A percentile compares a stretch with the other conserved stretches of the same genome.
These are phyloP conservation scores for Phytophthora brassicae DNA, from an alignment of 352 stramenopile species.

Conservation along the genomic window DNA sequence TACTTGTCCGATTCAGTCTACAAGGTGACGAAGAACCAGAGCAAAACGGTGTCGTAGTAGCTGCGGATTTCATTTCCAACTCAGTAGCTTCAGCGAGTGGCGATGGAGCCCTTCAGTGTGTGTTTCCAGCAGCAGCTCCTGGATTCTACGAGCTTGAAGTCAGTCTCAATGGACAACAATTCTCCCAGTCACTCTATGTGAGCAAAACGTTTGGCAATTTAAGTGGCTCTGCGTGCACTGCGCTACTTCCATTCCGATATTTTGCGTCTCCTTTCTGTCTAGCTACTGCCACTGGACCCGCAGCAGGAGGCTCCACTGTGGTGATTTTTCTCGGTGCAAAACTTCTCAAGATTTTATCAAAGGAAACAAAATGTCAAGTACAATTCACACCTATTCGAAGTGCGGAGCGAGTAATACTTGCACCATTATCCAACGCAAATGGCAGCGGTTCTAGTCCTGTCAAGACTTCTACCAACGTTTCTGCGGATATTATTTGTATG, in stretches of 20 bases:
- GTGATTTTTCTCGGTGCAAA: conserved; percentile 57
- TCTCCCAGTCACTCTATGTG: conserved; percentile 59
- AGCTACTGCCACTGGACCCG: conserved; percentile 60
- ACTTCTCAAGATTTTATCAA: conserved; percentile 47
- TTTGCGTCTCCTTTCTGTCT: conserved; percentile 65
- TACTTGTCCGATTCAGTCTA: conserved; percentile 47
- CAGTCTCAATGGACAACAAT: conserved; percentile 73
- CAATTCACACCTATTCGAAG: conserved; percentile 50
- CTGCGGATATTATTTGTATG: conserved; percentile 38
- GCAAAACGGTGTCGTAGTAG: conserved; percentile 28
- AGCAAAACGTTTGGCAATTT: conserved; percentile 63
- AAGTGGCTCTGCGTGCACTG: conserved; percentile 55
- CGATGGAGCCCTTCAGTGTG: conserved; percentile 31
- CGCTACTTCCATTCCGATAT: conserved; percentile 58
- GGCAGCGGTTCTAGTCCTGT: background rate
- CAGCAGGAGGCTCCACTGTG: conserved; percentile 59
- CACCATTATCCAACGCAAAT: background rate
- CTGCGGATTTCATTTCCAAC: conserved; percentile 33
- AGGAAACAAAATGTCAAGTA: conserved; percentile 57
- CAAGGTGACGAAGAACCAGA: conserved; percentile 28
- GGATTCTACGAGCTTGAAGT: conserved; percentile 68
- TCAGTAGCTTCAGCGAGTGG: conserved; percentile 6
- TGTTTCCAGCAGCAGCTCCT: conserved; percentile 31
- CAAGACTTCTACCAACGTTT: conserved; percentile 19
- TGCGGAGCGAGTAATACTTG: conserved; percentile 2